Conservation (phyloP, 176 grass and related monocot species). For the Oryza nivara region DNA sequence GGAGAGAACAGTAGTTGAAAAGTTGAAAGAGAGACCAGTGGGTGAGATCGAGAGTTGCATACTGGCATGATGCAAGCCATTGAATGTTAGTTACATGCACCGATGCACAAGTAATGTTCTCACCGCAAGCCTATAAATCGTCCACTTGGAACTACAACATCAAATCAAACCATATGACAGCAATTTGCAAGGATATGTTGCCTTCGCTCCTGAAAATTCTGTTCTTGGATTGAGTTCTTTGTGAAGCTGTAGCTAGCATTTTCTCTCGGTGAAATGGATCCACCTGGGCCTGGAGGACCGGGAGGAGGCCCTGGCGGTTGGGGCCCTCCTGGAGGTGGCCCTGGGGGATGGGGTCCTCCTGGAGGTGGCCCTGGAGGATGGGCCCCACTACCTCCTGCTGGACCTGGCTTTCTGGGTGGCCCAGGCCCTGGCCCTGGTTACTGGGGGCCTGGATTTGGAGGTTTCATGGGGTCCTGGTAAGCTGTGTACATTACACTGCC, state of each 20-base stretch:
- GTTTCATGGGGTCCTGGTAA: constrained; percentile 53
- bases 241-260: constrained; percentile 7
- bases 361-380: constrained; percentile 29
- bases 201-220: not conserved
- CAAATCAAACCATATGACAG: not conserved
- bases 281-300: constrained; percentile 43
- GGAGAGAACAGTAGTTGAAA: constrained; percentile 30
- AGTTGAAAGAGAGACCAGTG: constrained; percentile 6
- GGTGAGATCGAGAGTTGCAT: constrained; percentile 32
- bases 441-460: constrained; percentile 27
- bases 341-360: constrained; percentile 30
- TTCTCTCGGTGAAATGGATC: constrained; percentile 32
- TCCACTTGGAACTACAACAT: not conserved
- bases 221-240: not conserved
- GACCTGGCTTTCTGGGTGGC: constrained; percentile 26
- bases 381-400: constrained; percentile 14
- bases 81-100: constrained; percentile 27
- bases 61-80: not conserved
- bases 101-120: constrained; percentile 21
- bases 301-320: constrained; percentile 39
- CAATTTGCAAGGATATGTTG: not conserved
- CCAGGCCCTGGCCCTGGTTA: constrained; percentile 39
- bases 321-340: constrained; percentile 29
- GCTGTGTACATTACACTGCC: not conserved
- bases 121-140: constrained; percentile 26